Evolutionary conservation across 768 basidiomycete genomes (phyloP), one percentile per base, ranked within the genome.

Genomic region (Tricholoma saponaceum): DNA sequence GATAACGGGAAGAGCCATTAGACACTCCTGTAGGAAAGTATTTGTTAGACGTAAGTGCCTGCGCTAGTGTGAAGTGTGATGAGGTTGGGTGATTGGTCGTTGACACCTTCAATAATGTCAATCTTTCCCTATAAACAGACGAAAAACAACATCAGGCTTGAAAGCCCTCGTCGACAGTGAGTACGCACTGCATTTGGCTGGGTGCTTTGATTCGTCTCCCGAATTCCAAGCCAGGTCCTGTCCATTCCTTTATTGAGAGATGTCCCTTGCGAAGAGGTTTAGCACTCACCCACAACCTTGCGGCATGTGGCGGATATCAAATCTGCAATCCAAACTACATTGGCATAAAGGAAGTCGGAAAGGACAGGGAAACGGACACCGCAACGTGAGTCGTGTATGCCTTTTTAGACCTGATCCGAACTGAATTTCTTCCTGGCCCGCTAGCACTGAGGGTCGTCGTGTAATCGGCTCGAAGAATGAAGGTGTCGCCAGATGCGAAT

Each of bases 91-190:
- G 62, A 58, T 52, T 77, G 72, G 61, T 84, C 72, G 63, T 88
- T 87, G 12, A 86, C 80, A 44, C 83, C 82, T 63, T 84, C 82
- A 18, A 83, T 60, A 32, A 84, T 80, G 63, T 84, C 79, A 51
- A 76, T 62, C 61, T 77, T 75, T 46, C 76, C 76, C 59, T 60
- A 20, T n/a, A 43, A 22, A 26, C n/a, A 20, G 43, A 39, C 4
- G 25, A 26, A 22, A 37, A 51, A 33, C 37, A n/a, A 12, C 16
- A 0, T 43, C 14, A 44, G 22, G 7, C n/a, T 22, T 41, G n/a
- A 25, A n/a, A 33, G 22, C 4, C 6, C 6, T 20, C 9, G 7
- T 28, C 2, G 51, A 56, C 41, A 44, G n/a, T 20, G n/a, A 25
- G 46, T 16, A 52, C 61, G 52, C 56, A 68, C 67, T 32, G 59